Evolutionary conservation across 768 basidiomycete genomes (phyloP).

Genomic region (Rubroboletus satanas): DNA sequence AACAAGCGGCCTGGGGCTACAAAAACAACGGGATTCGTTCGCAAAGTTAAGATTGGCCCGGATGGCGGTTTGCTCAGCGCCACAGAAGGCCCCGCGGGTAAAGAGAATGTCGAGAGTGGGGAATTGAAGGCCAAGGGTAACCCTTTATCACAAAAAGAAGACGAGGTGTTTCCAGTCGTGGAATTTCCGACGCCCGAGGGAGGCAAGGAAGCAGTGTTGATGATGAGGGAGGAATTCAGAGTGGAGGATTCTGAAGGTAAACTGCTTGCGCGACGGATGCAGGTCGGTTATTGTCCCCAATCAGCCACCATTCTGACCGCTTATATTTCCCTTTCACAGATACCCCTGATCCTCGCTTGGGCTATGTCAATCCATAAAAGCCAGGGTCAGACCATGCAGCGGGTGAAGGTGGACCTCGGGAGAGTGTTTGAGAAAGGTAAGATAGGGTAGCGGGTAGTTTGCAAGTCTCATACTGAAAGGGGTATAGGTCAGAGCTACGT

Average conservation of each 20-base stretch:
- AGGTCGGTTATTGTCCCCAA: slow-evolving; percentile 25
- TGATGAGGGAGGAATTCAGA: slow-evolving; percentile 50
- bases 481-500: slow-evolving; percentile 46
- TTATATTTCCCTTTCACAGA: slow-evolving; percentile 30
- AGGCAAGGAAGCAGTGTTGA: slow-evolving; percentile 42
- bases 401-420: slow-evolving; percentile 61
- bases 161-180: slow-evolving; percentile 44
- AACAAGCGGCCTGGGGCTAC: slow-evolving; percentile 18
- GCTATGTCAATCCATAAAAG: slow-evolving; percentile 78
- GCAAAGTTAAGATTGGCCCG: slow-evolving; percentile 31
- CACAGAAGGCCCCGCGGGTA: slow-evolving; percentile 14
- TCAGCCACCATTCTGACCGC: background rate
- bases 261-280: slow-evolving; percentile 44
- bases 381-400: slow-evolving; percentile 69
- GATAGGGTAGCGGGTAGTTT: background rate
- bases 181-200: slow-evolving; percentile 42
- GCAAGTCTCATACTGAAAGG: background rate
- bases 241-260: slow-evolving; percentile 52
- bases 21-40: slow-evolving; percentile 34
- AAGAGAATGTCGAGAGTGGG: slow-evolving; percentile 32
- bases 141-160: slow-evolving; percentile 35
- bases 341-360: slow-evolving; percentile 75
- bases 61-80: slow-evolving; percentile 25
- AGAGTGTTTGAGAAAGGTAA: slow-evolving; percentile 60
- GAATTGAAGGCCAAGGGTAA: slow-evolving; percentile 22